A percentile compares a stretch with the other conserved stretches of the same genome.
phyloP scores from a whole-genome alignment of 768 basidiomycete species.

The Lentinus tigrinus region DNA sequence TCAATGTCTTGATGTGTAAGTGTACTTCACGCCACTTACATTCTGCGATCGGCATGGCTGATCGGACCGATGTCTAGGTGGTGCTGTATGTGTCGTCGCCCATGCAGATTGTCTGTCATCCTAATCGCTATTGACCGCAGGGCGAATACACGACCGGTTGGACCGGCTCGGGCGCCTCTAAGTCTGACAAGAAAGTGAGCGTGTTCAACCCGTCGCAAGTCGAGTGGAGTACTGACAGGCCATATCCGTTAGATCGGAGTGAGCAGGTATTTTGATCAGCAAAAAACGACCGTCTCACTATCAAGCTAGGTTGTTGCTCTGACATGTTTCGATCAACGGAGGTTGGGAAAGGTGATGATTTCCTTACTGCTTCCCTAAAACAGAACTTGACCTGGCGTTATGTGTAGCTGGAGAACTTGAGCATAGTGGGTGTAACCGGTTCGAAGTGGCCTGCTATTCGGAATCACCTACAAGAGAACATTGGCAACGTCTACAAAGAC shows the following conservation, averaged over 20 bases:
- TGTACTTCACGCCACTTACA: constrained; percentile 29
- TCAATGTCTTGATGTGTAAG: constrained; percentile 82
- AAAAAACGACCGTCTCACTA: background rate
- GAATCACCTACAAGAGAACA: constrained; percentile 78
- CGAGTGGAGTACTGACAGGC: background rate
- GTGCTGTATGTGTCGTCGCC: constrained; percentile 36
- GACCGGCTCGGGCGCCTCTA: constrained; percentile 89
- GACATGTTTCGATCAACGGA: constrained; percentile 86
- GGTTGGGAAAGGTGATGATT: constrained; percentile 70
- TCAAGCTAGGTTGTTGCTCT: constrained; percentile 74
- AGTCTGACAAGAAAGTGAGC: constrained; percentile 88
- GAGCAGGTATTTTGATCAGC: constrained; percentile 26
- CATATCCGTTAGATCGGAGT: constrained; percentile 59
- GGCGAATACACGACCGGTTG: constrained; percentile 96
- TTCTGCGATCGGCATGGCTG: constrained; percentile 3
- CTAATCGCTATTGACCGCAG: constrained; percentile 27
- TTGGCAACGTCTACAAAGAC: constrained; percentile 80
- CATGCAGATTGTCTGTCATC: background rate
- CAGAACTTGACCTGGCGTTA: background rate
- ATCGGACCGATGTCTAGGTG: constrained; percentile 37
- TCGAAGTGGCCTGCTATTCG: constrained; percentile 86
- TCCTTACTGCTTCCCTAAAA: background rate
- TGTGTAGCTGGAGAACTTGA: constrained; percentile 61
- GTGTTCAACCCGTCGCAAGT: background rate
- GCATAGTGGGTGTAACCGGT: constrained; percentile 90